Base-by-base conservation (phyloP, 176 grass and related monocot species). In the Echinochloa phyllopogon region DNA sequence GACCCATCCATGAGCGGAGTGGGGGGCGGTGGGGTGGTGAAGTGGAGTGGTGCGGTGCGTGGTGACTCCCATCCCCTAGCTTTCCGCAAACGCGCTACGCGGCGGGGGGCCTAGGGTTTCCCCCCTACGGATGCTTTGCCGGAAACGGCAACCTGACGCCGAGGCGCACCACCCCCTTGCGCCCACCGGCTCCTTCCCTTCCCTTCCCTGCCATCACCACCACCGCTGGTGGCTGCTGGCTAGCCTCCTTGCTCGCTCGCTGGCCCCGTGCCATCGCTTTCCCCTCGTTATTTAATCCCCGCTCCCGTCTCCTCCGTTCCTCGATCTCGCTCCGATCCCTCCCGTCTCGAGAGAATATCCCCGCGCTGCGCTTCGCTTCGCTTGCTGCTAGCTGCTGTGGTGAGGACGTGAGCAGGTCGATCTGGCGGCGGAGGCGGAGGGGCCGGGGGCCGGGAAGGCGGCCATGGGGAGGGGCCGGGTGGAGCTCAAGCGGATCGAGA, bases 401-500 rank as follows among this genome's bases (percentile, higher is more conserved):
- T 8, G 76, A 62, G 20, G 18, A 2, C 56, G 57, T 12, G 10
- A 3, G n/a, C n/a, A n/a, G 63, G 61, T 8, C 79, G 79, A 79
- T 20, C 76, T 79, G 75, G 59, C 62, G 38, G 29, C 38, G 25
- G 75, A 10, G 86, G 55, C 47, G 74, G 72, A 61, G 53, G 27
- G 72, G 1, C 25, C 50, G 69, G 45, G 16, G 78, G 43, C 11
- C 60, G 70, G 20, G 52, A 17, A 6, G 51, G 40, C 16, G 55
- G 10, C 33, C 51, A 93, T 92, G 91, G 84, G 84, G 76, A 38
- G 87, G 74, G 93, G 93, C 1, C 47, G 85, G 61, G 89, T 92
- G 63, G 87, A 92, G 89, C 85, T 94, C 8, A 87, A 85, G 87
- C 62, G 85, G 89, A 92, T 92, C 77, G 89, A 94, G 89, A 90